Conservation (phyloP, 805 yeast species). For the Brettanomyces sp. region DNA sequence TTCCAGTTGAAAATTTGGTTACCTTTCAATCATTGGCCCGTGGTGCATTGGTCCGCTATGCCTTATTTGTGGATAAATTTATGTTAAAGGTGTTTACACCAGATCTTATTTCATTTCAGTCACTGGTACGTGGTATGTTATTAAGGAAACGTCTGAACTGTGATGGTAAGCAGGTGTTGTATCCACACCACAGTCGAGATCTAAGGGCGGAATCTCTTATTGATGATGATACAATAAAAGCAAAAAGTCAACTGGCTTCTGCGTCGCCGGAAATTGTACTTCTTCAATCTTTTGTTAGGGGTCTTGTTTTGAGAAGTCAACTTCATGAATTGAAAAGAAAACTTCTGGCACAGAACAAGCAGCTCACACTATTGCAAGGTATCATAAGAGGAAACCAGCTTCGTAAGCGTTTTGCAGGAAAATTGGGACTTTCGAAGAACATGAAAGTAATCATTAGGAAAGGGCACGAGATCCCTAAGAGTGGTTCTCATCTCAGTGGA, state of each 20-base stretch:
- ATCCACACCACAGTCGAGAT: no score
- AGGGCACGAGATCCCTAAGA: no score
- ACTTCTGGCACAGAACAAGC: slow-evolving; percentile 14
- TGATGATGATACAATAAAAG: no score
- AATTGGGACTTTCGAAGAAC: no score
- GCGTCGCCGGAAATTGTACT: slow-evolving; percentile 10
- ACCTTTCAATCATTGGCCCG: slow-evolving; percentile 61
- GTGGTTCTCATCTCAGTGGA: neutral
- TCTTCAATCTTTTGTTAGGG: slow-evolving; percentile 31
- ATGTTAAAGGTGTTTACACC: slow-evolving; percentile 49
- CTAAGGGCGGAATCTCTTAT: no score
- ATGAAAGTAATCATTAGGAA: no score
- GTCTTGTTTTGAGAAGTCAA: slow-evolving; percentile 14
- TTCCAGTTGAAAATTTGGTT: slow-evolving; percentile 6
- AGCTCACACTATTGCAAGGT: slow-evolving; percentile 31
- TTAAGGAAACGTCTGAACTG: slow-evolving; percentile 1
- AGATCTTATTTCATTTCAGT: slow-evolving; percentile 39
- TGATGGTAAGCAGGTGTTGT: neutral
- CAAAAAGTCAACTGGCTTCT: no score
- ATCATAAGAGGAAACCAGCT: slow-evolving; percentile 30
- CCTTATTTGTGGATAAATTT: slow-evolving; percentile 51
- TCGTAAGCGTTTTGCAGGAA: slow-evolving; percentile 13
- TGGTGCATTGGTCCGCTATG: slow-evolving; percentile 60
- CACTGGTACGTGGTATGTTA: slow-evolving; percentile 40
- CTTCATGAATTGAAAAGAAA: slow-evolving; percentile 10